Base-by-base conservation (phyloP, 31 red algal genomes). In the Asparagopsis taxiformis region DNA sequence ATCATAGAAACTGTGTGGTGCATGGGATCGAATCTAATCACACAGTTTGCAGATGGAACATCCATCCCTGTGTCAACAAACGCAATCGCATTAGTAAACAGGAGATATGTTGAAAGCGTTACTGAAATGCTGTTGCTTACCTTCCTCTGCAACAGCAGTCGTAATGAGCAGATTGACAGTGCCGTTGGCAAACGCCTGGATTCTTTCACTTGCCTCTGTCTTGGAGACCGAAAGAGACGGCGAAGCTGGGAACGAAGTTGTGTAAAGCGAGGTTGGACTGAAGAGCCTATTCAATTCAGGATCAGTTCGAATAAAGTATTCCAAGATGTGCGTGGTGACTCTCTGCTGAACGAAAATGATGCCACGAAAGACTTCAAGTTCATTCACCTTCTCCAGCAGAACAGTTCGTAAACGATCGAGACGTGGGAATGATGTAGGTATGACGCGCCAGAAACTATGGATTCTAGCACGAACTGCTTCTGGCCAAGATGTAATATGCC, bases 311-410 rank as follows among this genome's bases (percentile, higher is more conserved):
- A 84, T 41, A 51, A 65, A 84, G n/a, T 72, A 55, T 49, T 84
- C 65, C n/a, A 84, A 11, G 8, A 84, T 72, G 55, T 84, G 79
- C 24, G 79, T 84, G 51, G 56, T 63, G 38, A 84, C 26, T 10
- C 79, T 21, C 59, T 84, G 79, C 43, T 84, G 79, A 1, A 84
- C 79, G 24, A 84, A 84, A 11, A 84, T 21, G 38, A 84, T 63
- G 55, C 79, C 79, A 15, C 79, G 79, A 38, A 84, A 84, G 31
- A 7, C 15, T 30, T 23, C 16, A 10, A 69, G 39, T 1, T 62
- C 26, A 3, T 5, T 11, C 0, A 39, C n/a, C 30, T 84, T 69
- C 20, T 60, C 25, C 56, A 84, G 10, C 59, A 84, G 30, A 20
- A 64, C 79, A 4, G 50, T 21, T 25, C 51, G 54, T 8, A 84